Evolutionary conservation across 768 basidiomycete species (phyloP), one percentile per base, ranked within the genome.

Genomic region (Macrolepiota albuminosa): DNA sequence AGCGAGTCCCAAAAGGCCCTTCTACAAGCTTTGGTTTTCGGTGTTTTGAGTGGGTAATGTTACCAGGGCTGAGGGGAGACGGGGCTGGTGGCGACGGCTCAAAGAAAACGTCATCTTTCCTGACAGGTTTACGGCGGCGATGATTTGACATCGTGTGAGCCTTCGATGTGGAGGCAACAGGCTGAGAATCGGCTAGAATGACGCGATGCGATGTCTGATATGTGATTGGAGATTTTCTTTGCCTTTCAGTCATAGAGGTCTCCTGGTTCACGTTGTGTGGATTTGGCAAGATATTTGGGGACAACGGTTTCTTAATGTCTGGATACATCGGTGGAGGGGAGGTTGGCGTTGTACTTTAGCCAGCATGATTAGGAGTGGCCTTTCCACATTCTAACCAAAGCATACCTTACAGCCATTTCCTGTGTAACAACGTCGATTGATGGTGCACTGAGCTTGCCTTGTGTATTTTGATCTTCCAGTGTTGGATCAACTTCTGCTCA

Each of bases 1-100:
- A 70, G 8, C 63, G 59, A 29, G 65, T 72, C 3, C 71, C 62
- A 55, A 72, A 75, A 9, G 70, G 67, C n/a, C 71, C 73, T 45
- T 75, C 69, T 1, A 67, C 54, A 14, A 73, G 62, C 60, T 60
- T 60, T 58, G 53, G 64, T 10, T 24, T 57, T 48, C 36, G 50
- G 61, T 49, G 59, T 13, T 57, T 62, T 14, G 34, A n/a, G 11
- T 48, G 56, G 10, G n/a, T 34, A 53, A 26, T 24, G 14, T 58
- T 50, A 7, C 48, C 8, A 31, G 18, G 39, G 6, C 31, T 48
- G 18, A 57, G 36, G 1, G 59, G 61, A 29, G 65, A 56, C 9
- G 54, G 50, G 4, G 61, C 39, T n/a, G 57, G 29, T 6, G 64
- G 47, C 5, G 40, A n/a, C 0, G 61, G 50, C 5, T 33, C 57